Conservation (phyloP, 352 stramenopile species). For the Pythium aquatile region DNA sequence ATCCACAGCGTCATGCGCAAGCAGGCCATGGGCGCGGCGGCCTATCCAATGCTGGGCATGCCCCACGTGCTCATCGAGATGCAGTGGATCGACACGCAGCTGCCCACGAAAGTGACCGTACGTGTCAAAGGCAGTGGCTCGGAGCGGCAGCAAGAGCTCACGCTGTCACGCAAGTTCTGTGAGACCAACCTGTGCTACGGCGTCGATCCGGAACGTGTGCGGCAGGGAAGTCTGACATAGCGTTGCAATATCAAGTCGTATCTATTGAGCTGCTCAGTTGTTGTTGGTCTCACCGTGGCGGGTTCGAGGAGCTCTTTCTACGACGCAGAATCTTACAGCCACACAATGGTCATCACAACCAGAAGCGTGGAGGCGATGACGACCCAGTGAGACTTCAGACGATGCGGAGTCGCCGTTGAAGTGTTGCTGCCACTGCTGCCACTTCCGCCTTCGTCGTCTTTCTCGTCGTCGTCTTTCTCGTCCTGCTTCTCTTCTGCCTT, state of each 20-base stretch:
- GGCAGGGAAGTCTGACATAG: not conserved
- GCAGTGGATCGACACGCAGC: conserved; percentile 62
- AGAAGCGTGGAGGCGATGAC: not conserved
- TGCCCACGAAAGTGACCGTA: conserved; percentile 50
- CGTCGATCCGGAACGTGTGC: conserved; percentile 16
- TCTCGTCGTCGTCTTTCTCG: not conserved
- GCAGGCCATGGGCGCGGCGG: conserved; percentile 36
- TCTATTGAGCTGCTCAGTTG: not conserved
- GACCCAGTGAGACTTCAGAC: not conserved
- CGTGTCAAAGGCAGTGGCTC: conserved; percentile 26
- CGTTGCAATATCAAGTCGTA: not conserved
- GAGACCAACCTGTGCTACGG: conserved; percentile 30
- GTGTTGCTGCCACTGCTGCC: not conserved
- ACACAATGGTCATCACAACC: not conserved
- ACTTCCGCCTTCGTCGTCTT: not conserved
- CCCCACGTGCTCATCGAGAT: conserved; percentile 51
- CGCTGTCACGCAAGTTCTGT: conserved; percentile 30
- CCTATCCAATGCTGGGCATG: conserved; percentile 44
- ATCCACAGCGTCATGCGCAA: conserved; percentile 47
- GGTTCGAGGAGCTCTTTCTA: not conserved
- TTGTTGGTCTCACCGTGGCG: not conserved
- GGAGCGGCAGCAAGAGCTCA: conserved; percentile 13
- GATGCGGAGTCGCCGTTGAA: not conserved
- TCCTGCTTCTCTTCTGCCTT: not conserved
- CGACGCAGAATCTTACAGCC: not conserved